phyloP scores from a whole-genome alignment of 1,139 yeast species.

The Hyphopichia khmerensis region DNA sequence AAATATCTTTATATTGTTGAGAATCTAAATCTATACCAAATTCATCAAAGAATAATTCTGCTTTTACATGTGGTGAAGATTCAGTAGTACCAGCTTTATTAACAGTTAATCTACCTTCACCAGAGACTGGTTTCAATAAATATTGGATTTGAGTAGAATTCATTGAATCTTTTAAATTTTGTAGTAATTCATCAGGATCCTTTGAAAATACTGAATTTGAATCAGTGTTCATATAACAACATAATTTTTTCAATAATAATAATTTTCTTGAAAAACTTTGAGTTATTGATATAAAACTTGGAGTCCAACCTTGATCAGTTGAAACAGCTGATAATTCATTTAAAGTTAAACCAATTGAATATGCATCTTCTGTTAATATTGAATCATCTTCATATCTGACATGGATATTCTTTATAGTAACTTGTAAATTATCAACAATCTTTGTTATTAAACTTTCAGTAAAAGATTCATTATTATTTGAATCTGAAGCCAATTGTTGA shows the following conservation, averaged over 20 bases:
- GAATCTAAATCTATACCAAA: conserved; percentile 83
- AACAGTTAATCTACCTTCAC: conserved; percentile 77
- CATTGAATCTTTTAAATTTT: conserved; percentile 35
- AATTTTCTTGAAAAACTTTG: conserved; percentile 72
- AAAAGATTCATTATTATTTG: conserved; percentile 66
- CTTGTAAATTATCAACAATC: conserved; percentile 87
- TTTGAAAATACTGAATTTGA: conserved; percentile 47
- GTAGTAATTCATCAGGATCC: conserved; percentile 43
- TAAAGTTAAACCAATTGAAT: conserved; percentile 79
- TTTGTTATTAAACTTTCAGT: conserved; percentile 86
- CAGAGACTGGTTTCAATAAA: conserved; percentile 84
- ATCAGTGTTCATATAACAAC: conserved; percentile 86
- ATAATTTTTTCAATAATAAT: conserved; percentile 69
- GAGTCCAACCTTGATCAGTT: conserved; percentile 81
- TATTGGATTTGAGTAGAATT: conserved; percentile 50
- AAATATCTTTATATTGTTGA: conserved; percentile 76
- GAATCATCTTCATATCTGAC: conserved; percentile 84
- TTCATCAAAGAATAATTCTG: conserved; percentile 82
- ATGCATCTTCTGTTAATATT: conserved; percentile 67
- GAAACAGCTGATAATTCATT: conserved; percentile 90
- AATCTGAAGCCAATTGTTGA: conserved; percentile 41
- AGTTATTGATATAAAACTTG: conserved; percentile 77
- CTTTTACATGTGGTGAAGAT: conserved; percentile 66
- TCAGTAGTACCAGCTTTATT: conserved; percentile 78
- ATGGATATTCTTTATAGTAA: conserved; percentile 91